phyloP scores from a whole-genome alignment of 768 basidiomycete species.

The Suillus hirtellus region DNA sequence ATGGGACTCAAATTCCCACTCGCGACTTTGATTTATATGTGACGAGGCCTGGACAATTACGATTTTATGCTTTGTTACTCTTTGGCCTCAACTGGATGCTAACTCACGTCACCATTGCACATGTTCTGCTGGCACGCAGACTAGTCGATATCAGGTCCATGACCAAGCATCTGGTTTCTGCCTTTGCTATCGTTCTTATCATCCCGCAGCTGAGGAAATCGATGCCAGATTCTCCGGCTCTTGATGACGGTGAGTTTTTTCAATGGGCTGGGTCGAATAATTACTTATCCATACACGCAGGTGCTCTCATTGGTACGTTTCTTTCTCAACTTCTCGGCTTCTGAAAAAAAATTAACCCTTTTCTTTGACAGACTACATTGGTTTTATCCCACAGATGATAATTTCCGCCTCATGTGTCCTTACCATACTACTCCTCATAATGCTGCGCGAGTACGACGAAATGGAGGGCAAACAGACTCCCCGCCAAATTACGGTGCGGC shows the following conservation, averaged over 20 bases:
- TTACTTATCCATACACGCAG: constrained; percentile 24
- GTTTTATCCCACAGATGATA: constrained; percentile 61
- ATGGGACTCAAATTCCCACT: constrained; percentile 27
- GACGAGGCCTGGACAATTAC: constrained; percentile 44
- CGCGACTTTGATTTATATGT: constrained; percentile 50
- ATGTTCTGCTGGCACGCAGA: constrained; percentile 44
- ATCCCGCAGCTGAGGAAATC: constrained; percentile 52
- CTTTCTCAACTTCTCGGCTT: not conserved
- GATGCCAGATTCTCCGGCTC: constrained; percentile 59
- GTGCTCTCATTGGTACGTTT: constrained; percentile 47
- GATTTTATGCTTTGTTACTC: constrained; percentile 44
- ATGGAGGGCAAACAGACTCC: constrained; percentile 7
- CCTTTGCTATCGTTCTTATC: constrained; percentile 43
- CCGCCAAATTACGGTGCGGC: not conserved
- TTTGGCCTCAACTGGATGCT: constrained; percentile 55
- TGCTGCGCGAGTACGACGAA: constrained; percentile 38
- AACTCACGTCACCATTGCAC: constrained; percentile 50
- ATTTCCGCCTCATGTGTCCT: constrained; percentile 42
- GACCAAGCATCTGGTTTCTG: constrained; percentile 40
- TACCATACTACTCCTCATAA: constrained; percentile 42
- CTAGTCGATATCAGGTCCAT: constrained; percentile 31
- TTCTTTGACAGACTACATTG: constrained; percentile 46
- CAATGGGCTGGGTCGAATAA: constrained; percentile 15
- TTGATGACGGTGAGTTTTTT: constrained; percentile 37
- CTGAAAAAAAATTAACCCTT: not conserved